phyloP scores from a whole-genome alignment of 495 filamentous ascomycete species.

The Pseudoneurospora amorphoporcata region DNA sequence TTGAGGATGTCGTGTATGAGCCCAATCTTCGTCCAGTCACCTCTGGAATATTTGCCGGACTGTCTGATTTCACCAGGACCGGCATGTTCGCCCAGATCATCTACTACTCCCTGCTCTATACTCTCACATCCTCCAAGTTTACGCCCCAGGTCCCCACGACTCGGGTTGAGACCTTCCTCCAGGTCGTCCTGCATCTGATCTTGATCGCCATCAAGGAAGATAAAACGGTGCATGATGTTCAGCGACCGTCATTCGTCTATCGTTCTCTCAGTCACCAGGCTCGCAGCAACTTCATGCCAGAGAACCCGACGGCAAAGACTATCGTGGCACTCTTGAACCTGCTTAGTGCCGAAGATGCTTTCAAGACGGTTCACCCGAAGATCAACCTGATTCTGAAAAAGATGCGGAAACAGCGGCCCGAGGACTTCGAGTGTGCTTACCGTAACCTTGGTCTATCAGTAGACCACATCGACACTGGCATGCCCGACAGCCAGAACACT shows the following conservation, averaged over 20 bases:
- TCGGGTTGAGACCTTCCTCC: conserved; percentile 80
- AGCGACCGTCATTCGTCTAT: conserved; percentile 52
- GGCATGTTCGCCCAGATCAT: conserved; percentile 84
- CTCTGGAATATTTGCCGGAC: conserved; percentile 62
- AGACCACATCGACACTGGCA: conserved; percentile 43
- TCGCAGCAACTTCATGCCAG: conserved; percentile 42
- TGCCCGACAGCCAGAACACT: conserved; percentile 42
- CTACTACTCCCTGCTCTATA: conserved; percentile 75
- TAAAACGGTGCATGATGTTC: conserved; percentile 43
- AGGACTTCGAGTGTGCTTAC: conserved; percentile 53
- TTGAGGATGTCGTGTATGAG: conserved; percentile 85
- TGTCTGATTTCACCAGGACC: conserved; percentile 68
- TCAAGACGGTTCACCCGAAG: conserved; percentile 73
- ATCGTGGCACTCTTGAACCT: conserved; percentile 67
- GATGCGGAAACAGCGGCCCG: conserved; percentile 72
- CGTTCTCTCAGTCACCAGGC: conserved; percentile 54
- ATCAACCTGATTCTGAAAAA: conserved; percentile 76
- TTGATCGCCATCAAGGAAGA: conserved; percentile 81
- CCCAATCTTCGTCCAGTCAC: conserved; percentile 71
- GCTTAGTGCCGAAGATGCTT: conserved; percentile 61
- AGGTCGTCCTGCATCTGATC: conserved; percentile 78
- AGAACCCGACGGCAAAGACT: conserved; percentile 43
- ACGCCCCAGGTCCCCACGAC: conserved; percentile 67
- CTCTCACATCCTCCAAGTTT: conserved; percentile 50
- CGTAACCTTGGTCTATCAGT: conserved; percentile 37